Evolutionary conservation across 768 basidiomycete species (phyloP).

Genomic region (Kwoniella mangroviensis): DNA sequence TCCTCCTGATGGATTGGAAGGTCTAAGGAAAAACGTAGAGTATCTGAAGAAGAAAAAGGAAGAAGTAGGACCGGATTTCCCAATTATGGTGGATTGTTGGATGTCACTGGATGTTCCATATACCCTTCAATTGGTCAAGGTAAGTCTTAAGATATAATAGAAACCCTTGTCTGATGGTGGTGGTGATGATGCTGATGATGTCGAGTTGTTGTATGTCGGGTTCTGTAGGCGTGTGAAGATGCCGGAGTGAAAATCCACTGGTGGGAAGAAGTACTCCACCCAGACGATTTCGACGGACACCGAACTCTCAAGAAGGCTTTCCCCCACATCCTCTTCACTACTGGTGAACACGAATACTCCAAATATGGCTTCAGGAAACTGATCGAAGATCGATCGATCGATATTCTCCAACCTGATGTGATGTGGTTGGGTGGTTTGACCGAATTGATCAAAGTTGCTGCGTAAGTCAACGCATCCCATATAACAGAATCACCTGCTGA

Average conservation of each 20-base stretch:
- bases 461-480: slow-evolving; percentile 20
- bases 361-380: slow-evolving; percentile 59
- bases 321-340: slow-evolving; percentile 59
- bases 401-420: slow-evolving; percentile 60
- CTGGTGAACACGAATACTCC: slow-evolving; percentile 60
- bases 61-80: slow-evolving; percentile 57
- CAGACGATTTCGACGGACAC: slow-evolving; percentile 59
- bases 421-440: slow-evolving; percentile 59
- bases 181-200: too few relatives aligned
- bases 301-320: slow-evolving; percentile 56
- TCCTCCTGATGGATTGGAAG: slow-evolving; percentile 56
- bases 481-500: neutral
- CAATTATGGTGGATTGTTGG: slow-evolving; percentile 60
- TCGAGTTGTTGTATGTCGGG: too few relatives aligned
- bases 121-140: slow-evolving; percentile 57
- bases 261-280: slow-evolving; percentile 60
- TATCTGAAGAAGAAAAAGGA: slow-evolving; percentile 55
- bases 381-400: slow-evolving; percentile 58
- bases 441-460: slow-evolving; percentile 58
- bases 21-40: slow-evolving; percentile 58
- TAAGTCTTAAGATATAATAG: too few relatives aligned
- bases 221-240: too few relatives aligned
- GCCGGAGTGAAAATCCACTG: slow-evolving; percentile 59
- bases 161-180: too few relatives aligned
- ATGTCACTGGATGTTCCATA: slow-evolving; percentile 54